Percentiles rank a stretch among this genome's conserved stretches.
Conservation (phyloP, 768 basidiomycete genomes). For the Scleroderma bovista region DNA sequence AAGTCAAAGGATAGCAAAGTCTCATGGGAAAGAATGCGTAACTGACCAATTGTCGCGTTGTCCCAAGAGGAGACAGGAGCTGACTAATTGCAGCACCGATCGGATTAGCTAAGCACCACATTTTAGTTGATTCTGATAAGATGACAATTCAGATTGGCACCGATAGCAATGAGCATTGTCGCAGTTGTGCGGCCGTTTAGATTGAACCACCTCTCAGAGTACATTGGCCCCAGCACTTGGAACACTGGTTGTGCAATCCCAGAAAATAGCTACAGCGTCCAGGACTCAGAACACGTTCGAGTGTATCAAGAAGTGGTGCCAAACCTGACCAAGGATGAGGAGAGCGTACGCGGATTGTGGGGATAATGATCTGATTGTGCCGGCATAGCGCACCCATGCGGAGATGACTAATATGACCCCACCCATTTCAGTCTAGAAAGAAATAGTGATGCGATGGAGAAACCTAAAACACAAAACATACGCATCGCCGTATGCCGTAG, state of each 20-base stretch:
- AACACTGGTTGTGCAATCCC: conserved; percentile 62
- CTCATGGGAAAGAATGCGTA: no score
- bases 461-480: conserved; percentile 29
- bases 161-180: conserved; percentile 48
- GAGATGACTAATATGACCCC: conserved; percentile 46
- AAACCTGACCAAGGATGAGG: conserved; percentile 59
- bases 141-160: conserved; percentile 20
- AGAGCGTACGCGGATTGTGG: conserved; percentile 50
- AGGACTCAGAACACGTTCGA: not conserved
- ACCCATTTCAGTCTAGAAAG: conserved; percentile 51
- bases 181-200: conserved; percentile 66
- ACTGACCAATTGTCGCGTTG: conserved; percentile 54
- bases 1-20: no score
- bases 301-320: conserved; percentile 1
- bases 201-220: conserved; percentile 76
- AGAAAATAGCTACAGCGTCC: conserved; percentile 41
- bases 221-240: conserved; percentile 67
- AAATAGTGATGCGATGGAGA: not conserved
- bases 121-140: not conserved
- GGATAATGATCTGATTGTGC: conserved; percentile 47
- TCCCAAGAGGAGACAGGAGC: conserved; percentile 59
- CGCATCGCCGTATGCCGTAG: conserved; percentile 55
- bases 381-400: conserved; percentile 71
- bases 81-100: conserved; percentile 74
- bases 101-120: conserved; percentile 51